A percentile compares a stretch with the other conserved stretches of the same genome.
These are phyloP conservation scores for Cladophialophora bantiana DNA, from an alignment of 2,329 filamentous ascomycete species.

Conservation along the genomic window DNA sequence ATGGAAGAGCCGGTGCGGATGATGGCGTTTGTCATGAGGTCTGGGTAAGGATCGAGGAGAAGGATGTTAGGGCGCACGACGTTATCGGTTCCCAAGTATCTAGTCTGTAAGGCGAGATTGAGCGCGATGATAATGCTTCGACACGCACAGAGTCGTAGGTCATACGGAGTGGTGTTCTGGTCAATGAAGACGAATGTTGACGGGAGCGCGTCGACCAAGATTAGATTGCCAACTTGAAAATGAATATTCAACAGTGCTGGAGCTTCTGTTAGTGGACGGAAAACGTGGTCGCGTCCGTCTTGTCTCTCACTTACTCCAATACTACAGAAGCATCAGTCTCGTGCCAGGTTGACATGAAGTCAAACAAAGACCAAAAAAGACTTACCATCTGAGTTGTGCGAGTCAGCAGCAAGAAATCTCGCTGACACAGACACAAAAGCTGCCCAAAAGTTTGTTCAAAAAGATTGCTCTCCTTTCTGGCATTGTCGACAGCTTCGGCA, in stretches of 20 bases:
- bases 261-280: too few species aligned
- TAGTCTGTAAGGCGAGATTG: slow-evolving; percentile 2
- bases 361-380: not conserved
- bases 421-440: slow-evolving; percentile 11
- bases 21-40: slow-evolving; percentile 16
- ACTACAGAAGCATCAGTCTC: too few species aligned
- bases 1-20: slow-evolving; percentile 15
- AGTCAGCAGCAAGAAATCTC: slow-evolving; percentile 14
- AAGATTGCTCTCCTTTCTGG: slow-evolving; percentile 16
- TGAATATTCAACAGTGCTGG: slow-evolving; percentile 14
- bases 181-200: slow-evolving; percentile 16
- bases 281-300: too few species aligned
- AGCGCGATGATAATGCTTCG: slow-evolving; percentile 15
- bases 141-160: slow-evolving; percentile 12
- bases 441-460: slow-evolving; percentile 13
- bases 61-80: slow-evolving; percentile 10
- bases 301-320: too few species aligned
- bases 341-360: too few species aligned
- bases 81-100: not conserved
- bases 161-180: slow-evolving; percentile 13
- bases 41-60: slow-evolving; percentile 14
- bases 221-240: slow-evolving; percentile 21
- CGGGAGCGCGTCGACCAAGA: slow-evolving; percentile 11
- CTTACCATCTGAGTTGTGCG: slow-evolving; percentile 16
- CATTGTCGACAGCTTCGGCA: slow-evolving; percentile 10